Percentiles rank a stretch among this genome's conserved stretches.
Conservation (phyloP, 306 rosid species). For the Lablab purpureus region DNA sequence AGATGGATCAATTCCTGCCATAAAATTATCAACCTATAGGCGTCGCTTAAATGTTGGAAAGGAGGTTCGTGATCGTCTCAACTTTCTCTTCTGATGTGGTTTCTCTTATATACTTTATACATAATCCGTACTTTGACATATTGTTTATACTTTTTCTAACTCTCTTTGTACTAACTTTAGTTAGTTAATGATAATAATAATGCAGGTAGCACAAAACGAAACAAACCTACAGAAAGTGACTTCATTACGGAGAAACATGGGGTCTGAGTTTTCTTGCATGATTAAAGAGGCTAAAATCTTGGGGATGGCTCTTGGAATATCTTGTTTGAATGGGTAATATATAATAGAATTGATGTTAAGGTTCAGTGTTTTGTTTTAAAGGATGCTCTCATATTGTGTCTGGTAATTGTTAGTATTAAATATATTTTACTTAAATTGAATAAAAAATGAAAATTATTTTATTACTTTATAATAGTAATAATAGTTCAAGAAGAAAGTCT, state of each 20-base stretch:
- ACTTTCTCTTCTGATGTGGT: neutral
- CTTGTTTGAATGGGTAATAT: slow-evolving; percentile 82
- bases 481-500: neutral
- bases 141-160: neutral
- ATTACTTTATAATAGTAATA: slow-evolving; percentile 1
- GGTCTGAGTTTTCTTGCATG: slow-evolving; percentile 85
- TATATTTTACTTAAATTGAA: slow-evolving; percentile 15
- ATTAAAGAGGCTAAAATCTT: slow-evolving; percentile 76
- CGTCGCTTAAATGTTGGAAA: slow-evolving; percentile 69
- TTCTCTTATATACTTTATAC: slow-evolving; percentile 17
- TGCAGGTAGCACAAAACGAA: slow-evolving; percentile 59
- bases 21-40: slow-evolving; percentile 75
- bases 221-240: slow-evolving; percentile 53
- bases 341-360: slow-evolving; percentile 32
- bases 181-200: slow-evolving; percentile 36
- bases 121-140: neutral
- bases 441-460: neutral
- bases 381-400: slow-evolving; percentile 35
- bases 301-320: slow-evolving; percentile 78
- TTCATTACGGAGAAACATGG: slow-evolving; percentile 71
- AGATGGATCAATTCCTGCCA: slow-evolving; percentile 94
- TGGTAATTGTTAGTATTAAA: neutral
- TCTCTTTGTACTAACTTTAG: slow-evolving; percentile 38
- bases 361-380: slow-evolving; percentile 31
- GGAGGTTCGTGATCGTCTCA: slow-evolving; percentile 59